Conservation (phyloP, 129 eudicot genomes). For the Saussurea involucrata region DNA sequence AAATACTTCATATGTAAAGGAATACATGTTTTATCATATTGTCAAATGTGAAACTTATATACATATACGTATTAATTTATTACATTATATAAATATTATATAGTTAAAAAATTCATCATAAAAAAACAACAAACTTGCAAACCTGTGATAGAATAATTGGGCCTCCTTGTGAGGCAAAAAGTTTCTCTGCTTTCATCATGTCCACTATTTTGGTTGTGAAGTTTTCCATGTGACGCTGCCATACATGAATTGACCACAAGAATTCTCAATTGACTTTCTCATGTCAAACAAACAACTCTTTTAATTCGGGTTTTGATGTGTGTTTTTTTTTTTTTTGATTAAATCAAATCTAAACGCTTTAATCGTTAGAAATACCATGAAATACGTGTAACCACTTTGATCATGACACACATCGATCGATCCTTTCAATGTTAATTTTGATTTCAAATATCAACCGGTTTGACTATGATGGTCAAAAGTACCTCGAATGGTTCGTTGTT, state of each 20-base stretch:
- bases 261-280: slow-evolving; percentile 4
- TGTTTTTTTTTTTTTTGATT: too few species aligned
- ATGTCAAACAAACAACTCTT: slow-evolving; percentile 7
- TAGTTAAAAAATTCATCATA: not conserved
- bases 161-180: slow-evolving; percentile 93
- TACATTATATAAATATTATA: too few species aligned
- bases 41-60: too few species aligned
- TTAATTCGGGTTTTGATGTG: not conserved
- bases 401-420: not conserved
- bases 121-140: not conserved
- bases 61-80: too few species aligned
- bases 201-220: slow-evolving; percentile 70
- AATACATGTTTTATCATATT: too few species aligned
- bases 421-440: not conserved
- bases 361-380: not conserved
- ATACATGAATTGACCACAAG: not conserved
- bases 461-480: too few species aligned
- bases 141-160: slow-evolving; percentile 95
- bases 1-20: too few species aligned
- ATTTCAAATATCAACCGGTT: not conserved
- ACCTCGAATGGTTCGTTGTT: slow-evolving; percentile 87
- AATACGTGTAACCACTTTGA: not conserved
- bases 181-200: slow-evolving; percentile 71
- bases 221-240: slow-evolving; percentile 64
- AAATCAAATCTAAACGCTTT: not conserved